Conservation (phyloP, 768 basidiomycete genomes). For the Collybia sp. region DNA sequence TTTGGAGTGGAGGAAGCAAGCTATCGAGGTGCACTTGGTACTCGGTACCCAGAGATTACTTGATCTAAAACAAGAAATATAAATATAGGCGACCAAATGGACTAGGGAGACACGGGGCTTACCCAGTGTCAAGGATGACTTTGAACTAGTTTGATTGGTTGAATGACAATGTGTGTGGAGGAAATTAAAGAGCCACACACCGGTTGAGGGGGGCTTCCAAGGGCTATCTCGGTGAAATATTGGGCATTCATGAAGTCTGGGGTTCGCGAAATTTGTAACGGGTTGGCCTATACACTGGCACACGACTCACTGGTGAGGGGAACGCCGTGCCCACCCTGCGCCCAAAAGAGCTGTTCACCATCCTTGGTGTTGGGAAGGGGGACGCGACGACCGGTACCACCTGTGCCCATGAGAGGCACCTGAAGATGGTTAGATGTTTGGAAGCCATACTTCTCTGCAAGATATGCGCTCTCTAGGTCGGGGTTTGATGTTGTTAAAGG, state of each 20-base stretch:
- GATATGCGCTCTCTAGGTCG: slow-evolving; percentile 71
- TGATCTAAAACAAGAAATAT: slow-evolving; percentile 39
- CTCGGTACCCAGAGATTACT: slow-evolving; percentile 96
- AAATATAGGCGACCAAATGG: slow-evolving; percentile 6
- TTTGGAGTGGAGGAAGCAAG: slow-evolving; percentile 92
- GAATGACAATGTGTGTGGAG: slow-evolving; percentile 1
- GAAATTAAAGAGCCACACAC: slow-evolving; percentile 33
- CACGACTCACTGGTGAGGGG: slow-evolving; percentile 74
- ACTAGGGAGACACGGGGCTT: slow-evolving; percentile 3
- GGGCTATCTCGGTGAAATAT: slow-evolving; percentile 83
- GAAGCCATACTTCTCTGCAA: slow-evolving; percentile 88
- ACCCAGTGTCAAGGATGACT: slow-evolving; percentile 94
- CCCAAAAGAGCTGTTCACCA: slow-evolving; percentile 71
- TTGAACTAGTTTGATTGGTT: slow-evolving; percentile 56
- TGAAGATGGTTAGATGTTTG: slow-evolving; percentile 29
- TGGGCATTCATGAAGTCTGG: slow-evolving; percentile 98
- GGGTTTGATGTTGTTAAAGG: slow-evolving; percentile 58
- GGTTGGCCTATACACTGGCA: neutral
- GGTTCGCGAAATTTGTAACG: slow-evolving; percentile 6
- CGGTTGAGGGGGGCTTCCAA: slow-evolving; percentile 81
- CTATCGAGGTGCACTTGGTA: slow-evolving; percentile 75
- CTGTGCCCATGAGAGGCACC: slow-evolving; percentile 67
- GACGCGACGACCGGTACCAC: slow-evolving; percentile 66
- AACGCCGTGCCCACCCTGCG: slow-evolving; percentile 83
- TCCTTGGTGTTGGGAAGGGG: slow-evolving; percentile 28